A percentile compares a stretch with the other conserved stretches of the same genome.
Conservation (phyloP, 768 basidiomycete species). For the Agrocybe chaxingu region DNA sequence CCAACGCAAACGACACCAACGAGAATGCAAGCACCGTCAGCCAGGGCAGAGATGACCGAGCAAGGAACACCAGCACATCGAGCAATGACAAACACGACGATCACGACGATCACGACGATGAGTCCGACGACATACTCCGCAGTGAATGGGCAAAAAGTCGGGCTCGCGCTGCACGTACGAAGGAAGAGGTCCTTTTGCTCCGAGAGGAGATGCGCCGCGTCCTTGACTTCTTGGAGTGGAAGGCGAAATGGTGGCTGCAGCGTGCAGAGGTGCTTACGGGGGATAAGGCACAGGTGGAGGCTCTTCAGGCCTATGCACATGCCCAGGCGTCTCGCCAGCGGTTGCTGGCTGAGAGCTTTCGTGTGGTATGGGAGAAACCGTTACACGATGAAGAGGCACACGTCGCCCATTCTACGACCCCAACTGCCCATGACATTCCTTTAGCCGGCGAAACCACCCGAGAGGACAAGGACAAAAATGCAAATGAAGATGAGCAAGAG, state of each 20-base stretch:
- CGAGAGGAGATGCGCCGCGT: conserved; percentile 19
- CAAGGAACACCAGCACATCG: no score
- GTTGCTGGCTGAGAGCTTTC: conserved; percentile 1
- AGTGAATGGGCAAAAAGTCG: no score
- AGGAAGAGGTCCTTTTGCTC: conserved; percentile 15
- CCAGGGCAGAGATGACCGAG: not conserved
- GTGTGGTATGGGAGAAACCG: conserved; percentile 1
- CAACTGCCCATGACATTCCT: no score
- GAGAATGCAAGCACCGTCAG: not conserved
- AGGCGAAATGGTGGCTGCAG: conserved; percentile 7
- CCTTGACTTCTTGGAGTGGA: conserved; percentile 15
- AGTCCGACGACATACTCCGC: no score
- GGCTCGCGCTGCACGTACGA: conserved; percentile 1
- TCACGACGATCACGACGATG: no score
- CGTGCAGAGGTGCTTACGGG: not conserved
- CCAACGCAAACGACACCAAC: no score
- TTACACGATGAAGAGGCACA: not conserved
- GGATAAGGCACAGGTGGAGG: conserved; percentile 1
- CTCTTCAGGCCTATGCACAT: conserved; percentile 2
- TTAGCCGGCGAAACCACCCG: no score
- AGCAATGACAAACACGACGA: no score
- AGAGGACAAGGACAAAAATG: not conserved
- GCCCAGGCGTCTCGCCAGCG: no score
- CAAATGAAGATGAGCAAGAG: not conserved
- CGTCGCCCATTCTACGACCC: not conserved